phyloP scores from a whole-genome alignment of 2,329 filamentous ascomycete species.

The Aotearoamyces nothofagi region DNA sequence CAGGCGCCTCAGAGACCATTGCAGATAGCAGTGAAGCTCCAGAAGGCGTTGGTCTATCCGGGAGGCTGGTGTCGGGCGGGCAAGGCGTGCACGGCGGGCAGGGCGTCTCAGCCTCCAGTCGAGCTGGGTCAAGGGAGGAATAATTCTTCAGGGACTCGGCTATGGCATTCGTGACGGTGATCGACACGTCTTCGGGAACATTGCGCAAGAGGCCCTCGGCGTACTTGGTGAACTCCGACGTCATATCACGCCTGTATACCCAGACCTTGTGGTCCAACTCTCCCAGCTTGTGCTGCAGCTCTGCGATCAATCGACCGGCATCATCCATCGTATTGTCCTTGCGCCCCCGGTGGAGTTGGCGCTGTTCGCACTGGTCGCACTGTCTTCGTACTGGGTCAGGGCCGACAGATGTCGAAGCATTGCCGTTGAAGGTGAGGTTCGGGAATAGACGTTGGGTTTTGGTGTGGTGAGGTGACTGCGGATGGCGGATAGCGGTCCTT shows the following conservation, averaged over 20 bases:
- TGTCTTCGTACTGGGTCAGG: too few species aligned
- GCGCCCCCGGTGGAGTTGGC: too few species aligned
- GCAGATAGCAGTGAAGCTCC: background rate
- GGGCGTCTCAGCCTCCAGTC: constrained; percentile 1
- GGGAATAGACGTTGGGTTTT: too few species aligned
- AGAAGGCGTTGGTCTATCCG: background rate
- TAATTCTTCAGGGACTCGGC: constrained; percentile 13
- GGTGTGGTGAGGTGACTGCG: too few species aligned
- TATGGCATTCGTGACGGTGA: constrained; percentile 29
- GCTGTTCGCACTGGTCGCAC: too few species aligned
- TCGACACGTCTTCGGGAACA: constrained; percentile 29
- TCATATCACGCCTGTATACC: constrained; percentile 39
- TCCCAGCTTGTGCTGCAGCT: constrained; percentile 36
- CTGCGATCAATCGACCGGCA: constrained; percentile 31
- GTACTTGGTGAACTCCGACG: constrained; percentile 39
- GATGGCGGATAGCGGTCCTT: too few species aligned
- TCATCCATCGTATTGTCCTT: too few species aligned
- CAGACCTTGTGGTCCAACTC: constrained; percentile 42
- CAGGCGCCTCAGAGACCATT: background rate
- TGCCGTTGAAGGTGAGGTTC: too few species aligned
- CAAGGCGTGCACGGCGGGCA: constrained; percentile 70
- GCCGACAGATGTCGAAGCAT: too few species aligned
- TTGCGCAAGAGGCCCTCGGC: constrained; percentile 33
- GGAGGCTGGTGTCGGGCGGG: constrained; percentile 54
- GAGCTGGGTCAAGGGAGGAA: constrained; percentile 13